A percentile compares a stretch with the other conserved stretches of the same genome.
These are phyloP conservation scores for Papiliotrema nemorosa DNA, from an alignment of 1,284 basidiomycete species.

Conservation along the genomic window DNA sequence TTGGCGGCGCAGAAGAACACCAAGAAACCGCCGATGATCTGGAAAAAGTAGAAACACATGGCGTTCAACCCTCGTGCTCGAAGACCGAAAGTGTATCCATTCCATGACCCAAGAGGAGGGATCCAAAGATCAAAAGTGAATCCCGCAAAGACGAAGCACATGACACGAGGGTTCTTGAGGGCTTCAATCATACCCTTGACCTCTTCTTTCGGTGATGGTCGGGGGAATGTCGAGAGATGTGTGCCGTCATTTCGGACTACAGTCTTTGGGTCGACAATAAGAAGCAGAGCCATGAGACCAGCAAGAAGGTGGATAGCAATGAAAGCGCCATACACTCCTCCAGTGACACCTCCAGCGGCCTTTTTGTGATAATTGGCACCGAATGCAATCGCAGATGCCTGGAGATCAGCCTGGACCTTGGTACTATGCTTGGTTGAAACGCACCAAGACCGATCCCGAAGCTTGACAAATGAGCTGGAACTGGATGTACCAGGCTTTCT, in stretches of 20 bases:
- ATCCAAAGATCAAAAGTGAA: slow-evolving; percentile 4
- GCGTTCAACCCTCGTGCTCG: not conserved
- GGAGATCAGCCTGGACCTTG: no score
- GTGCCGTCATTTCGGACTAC: slow-evolving; percentile 6
- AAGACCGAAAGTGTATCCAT: slow-evolving; percentile 3
- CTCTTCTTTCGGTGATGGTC: not conserved
- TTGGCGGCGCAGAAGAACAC: not conserved
- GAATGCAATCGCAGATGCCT: not conserved
- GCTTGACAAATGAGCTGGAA: not conserved
- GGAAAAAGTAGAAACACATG: slow-evolving; percentile 2
- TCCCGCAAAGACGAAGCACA: slow-evolving; percentile 4
- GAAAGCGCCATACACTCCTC: slow-evolving; percentile 8
- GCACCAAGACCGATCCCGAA: not conserved
- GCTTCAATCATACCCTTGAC: slow-evolving; percentile 4
- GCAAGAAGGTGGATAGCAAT: slow-evolving; percentile 8
- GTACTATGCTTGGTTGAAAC: no score
- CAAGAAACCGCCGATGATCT: not conserved
- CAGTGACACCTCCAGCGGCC: slow-evolving; percentile 1
- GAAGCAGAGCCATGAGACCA: slow-evolving; percentile 4
- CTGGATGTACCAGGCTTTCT: not conserved
- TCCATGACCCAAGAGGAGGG: slow-evolving; percentile 2
- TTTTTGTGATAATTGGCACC: slow-evolving; percentile 1
- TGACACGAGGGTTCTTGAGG: slow-evolving; percentile 2
- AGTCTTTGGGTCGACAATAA: slow-evolving; percentile 8
- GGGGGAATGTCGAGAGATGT: slow-evolving; percentile 3